Evolutionary conservation across 202 grass and related monocot genomes (phyloP).

Genomic region (Miscanthus sacchariflorus): DNA sequence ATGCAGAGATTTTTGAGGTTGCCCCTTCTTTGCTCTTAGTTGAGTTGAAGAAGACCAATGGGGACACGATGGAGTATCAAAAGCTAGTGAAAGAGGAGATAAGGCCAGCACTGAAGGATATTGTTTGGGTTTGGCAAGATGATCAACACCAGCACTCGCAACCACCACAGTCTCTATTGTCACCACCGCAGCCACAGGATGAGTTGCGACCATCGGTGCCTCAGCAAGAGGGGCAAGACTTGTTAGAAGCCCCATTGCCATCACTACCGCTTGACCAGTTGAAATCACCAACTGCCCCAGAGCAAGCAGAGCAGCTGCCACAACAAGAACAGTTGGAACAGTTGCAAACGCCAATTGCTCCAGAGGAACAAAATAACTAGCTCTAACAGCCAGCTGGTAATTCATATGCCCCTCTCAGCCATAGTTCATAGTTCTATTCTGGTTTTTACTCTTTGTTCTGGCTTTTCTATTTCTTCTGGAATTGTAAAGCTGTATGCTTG

Average conservation of each 20-base stretch:
- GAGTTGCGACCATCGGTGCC: slow-evolving; percentile 31
- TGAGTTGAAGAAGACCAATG: slow-evolving; percentile 76
- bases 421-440: not conserved
- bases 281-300: not conserved
- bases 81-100: slow-evolving; percentile 74
- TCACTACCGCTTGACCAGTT: slow-evolving; percentile 2
- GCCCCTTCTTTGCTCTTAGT: slow-evolving; percentile 79
- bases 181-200: slow-evolving; percentile 12
- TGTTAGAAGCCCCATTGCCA: slow-evolving; percentile 12
- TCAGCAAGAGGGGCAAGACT: slow-evolving; percentile 34
- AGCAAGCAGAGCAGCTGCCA: not conserved
- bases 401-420: not conserved
- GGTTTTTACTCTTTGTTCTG: not conserved
- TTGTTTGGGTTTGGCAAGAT: slow-evolving; percentile 86
- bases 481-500: slow-evolving; percentile 46
- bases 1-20: slow-evolving; percentile 79
- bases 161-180: not conserved
- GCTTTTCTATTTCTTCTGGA: slow-evolving; percentile 38
- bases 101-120: slow-evolving; percentile 80
- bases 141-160: slow-evolving; percentile 50
- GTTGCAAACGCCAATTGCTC: slow-evolving; percentile 6
- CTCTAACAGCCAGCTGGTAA: slow-evolving; percentile 40
- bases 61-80: slow-evolving; percentile 84
- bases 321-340: slow-evolving; percentile 28
- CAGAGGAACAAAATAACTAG: slow-evolving; percentile 28